Conservation (phyloP, 2,329 filamentous ascomycete genomes). For the Fonsecaea monophora region DNA sequence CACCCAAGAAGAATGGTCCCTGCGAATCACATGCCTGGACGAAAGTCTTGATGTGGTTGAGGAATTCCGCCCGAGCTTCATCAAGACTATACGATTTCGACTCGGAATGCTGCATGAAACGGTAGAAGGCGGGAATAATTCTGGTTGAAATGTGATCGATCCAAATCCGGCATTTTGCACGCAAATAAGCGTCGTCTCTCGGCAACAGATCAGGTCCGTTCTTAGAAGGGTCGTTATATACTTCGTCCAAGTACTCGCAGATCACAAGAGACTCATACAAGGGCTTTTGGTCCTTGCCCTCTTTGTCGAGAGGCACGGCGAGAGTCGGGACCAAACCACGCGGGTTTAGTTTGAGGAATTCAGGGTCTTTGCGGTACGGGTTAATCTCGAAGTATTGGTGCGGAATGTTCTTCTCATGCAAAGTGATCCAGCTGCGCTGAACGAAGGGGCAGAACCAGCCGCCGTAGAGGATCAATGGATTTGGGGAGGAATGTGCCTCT, state of each 20-base stretch:
- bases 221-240: conserved; percentile 57
- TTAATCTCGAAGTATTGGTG: conserved; percentile 82
- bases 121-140: conserved; percentile 74
- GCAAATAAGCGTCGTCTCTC: conserved; percentile 64
- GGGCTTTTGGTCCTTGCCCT: conserved; percentile 55
- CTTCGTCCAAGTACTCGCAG: conserved; percentile 78
- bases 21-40: conserved; percentile 65
- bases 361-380: conserved; percentile 74
- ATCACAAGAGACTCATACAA: conserved; percentile 76
- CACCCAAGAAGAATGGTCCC: conserved; percentile 73
- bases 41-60: conserved; percentile 65
- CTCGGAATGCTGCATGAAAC: conserved; percentile 60
- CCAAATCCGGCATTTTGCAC: conserved; percentile 73
- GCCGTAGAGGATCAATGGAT: conserved; percentile 67
- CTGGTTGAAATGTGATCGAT: conserved; percentile 72
- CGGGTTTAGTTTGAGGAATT: conserved; percentile 75
- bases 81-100: conserved; percentile 54
- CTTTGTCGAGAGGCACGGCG: conserved; percentile 42
- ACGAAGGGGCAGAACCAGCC: conserved; percentile 74
- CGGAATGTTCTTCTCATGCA: conserved; percentile 75
- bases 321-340: conserved; percentile 78
- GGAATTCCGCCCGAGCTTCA: conserved; percentile 64
- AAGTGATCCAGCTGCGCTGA: conserved; percentile 75
- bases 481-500: conserved; percentile 43
- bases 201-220: conserved; percentile 64